phyloP scores from a whole-genome alignment of 1,284 basidiomycete species.

The Marasmius fiardii region DNA sequence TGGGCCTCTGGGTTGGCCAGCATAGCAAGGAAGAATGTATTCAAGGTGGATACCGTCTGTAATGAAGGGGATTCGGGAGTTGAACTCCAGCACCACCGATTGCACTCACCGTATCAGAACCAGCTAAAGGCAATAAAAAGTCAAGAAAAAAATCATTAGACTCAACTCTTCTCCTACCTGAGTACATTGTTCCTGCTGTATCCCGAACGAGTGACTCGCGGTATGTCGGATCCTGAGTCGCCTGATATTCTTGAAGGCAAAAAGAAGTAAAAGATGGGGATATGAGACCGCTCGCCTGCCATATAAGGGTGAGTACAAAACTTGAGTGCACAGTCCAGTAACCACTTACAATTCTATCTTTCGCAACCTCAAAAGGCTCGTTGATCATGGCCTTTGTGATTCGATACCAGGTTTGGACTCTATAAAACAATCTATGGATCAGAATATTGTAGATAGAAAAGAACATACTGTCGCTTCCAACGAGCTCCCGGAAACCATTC shows the following conservation, averaged over 20 bases:
- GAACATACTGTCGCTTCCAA: background rate
- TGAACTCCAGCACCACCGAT: background rate
- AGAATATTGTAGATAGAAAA: background rate
- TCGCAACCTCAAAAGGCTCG: background rate
- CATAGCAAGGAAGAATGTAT: conserved; percentile 15
- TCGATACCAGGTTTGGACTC: background rate
- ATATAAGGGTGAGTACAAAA: no score
- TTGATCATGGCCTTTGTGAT: background rate
- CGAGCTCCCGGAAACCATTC: conserved; percentile 2
- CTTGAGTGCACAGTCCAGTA: background rate
- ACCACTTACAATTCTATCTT: background rate
- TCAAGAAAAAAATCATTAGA: background rate
- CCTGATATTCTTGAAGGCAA: background rate
- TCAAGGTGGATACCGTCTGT: conserved; percentile 12
- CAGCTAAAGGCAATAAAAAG: background rate
- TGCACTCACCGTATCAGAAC: background rate
- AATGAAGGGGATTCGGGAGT: background rate
- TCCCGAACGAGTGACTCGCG: background rate
- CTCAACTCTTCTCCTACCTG: background rate
- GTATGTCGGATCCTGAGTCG: background rate
- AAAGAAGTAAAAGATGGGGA: background rate
- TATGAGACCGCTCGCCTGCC: background rate
- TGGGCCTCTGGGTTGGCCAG: conserved; percentile 11
- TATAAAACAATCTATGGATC: background rate
- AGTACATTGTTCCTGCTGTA: background rate